Percentiles rank a stretch among this genome's conserved stretches.
Conservation (phyloP, 495 filamentous ascomycete genomes). For the Friedmanniomyces simplex region DNA sequence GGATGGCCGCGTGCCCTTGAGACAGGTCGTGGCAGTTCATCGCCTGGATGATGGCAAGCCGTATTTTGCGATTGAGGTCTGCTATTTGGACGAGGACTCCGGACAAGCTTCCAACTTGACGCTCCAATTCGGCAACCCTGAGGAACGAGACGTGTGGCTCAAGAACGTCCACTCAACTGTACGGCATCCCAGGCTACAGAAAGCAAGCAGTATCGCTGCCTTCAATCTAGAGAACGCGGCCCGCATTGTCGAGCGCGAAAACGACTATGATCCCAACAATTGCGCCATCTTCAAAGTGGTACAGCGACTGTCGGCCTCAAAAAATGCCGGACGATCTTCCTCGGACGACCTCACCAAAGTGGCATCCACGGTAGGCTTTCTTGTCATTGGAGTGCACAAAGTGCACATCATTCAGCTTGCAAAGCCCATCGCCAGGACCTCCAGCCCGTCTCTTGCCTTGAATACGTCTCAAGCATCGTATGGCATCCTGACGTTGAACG, state of each 20-base stretch:
- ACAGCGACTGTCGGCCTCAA: constrained; percentile 51
- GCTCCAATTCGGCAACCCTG: constrained; percentile 61
- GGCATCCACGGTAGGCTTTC: constrained; percentile 62
- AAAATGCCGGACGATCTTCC: constrained; percentile 49
- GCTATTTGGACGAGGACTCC: constrained; percentile 61
- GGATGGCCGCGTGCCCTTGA: constrained; percentile 53
- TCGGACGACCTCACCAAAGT: constrained; percentile 70
- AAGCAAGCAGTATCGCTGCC: constrained; percentile 46
- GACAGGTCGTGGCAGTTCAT: constrained; percentile 67
- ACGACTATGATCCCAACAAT: constrained; percentile 58
- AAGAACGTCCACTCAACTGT: constrained; percentile 53
- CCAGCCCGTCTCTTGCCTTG: constrained; percentile 43
- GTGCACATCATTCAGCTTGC: constrained; percentile 70
- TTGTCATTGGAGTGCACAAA: constrained; percentile 75
- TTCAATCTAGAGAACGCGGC: constrained; percentile 55
- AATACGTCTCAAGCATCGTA: constrained; percentile 44
- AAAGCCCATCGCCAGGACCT: constrained; percentile 46
- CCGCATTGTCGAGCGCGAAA: constrained; percentile 57
- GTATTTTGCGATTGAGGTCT: constrained; percentile 70
- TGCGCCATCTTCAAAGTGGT: constrained; percentile 80
- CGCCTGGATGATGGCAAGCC: constrained; percentile 68
- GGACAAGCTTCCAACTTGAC: constrained; percentile 49
- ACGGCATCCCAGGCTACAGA: constrained; percentile 43
- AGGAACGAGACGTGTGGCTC: constrained; percentile 68
- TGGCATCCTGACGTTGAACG: constrained; percentile 66